Conservation (phyloP, 257 asterid genomes). For the Solanum chmielewskii region DNA sequence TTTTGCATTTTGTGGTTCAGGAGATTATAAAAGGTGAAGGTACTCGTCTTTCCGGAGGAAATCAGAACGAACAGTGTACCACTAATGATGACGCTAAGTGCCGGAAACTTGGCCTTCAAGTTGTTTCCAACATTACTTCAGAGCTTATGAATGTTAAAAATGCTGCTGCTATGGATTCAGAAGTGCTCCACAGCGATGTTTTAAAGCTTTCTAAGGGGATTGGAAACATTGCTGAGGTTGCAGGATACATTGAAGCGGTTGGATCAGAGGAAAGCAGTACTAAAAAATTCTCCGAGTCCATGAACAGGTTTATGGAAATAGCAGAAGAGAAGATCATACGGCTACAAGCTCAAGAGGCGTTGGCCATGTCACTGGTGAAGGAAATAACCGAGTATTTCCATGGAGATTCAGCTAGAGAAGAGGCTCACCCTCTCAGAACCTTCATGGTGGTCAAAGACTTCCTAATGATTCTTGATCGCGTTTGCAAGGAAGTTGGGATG, state of each 20-base stretch:
- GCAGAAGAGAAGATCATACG: constrained; percentile 17
- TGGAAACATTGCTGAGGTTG: constrained; percentile 2
- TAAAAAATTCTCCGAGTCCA: constrained; percentile 10
- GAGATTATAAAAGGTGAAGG: constrained; percentile 20
- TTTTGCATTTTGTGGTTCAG: constrained; percentile 19
- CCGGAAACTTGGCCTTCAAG: constrained; percentile 18
- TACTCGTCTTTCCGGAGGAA: neutral
- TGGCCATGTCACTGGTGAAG: constrained; percentile 18
- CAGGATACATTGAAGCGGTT: neutral
- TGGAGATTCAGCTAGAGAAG: constrained; percentile 21
- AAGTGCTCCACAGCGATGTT: constrained; percentile 6
- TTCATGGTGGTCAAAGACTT: constrained; percentile 20
- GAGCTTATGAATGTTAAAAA: constrained; percentile 15
- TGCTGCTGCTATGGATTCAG: constrained; percentile 26
- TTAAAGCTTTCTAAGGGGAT: constrained; percentile 13
- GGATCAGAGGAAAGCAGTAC: neutral
- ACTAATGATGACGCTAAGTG: neutral
- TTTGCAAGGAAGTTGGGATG: constrained; percentile 14
- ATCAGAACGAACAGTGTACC: neutral
- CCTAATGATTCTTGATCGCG: constrained; percentile 12
- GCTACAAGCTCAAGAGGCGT: constrained; percentile 16
- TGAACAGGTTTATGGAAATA: constrained; percentile 10
- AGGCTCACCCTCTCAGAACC: constrained; percentile 17
- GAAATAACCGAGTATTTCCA: constrained; percentile 24
- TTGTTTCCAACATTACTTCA: constrained; percentile 6